A percentile compares a stretch with the other conserved stretches of the same genome.
Evolutionary conservation across 192 early-diverging fungal species (phyloP).

Genomic region (Allomyces javanicus): DNA sequence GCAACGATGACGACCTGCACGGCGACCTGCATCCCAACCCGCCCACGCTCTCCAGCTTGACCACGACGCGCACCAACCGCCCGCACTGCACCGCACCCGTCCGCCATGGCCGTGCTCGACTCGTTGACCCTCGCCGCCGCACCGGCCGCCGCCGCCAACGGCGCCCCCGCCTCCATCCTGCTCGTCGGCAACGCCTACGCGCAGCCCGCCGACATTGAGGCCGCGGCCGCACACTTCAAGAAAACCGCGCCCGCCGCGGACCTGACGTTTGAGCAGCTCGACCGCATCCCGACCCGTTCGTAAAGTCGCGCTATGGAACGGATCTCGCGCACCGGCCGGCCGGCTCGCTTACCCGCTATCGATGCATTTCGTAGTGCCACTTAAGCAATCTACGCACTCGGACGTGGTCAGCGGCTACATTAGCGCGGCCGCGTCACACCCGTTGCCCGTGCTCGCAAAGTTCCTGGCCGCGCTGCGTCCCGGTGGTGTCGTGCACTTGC

Average conservation of each 20-base stretch:
- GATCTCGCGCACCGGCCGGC: conserved; percentile 26
- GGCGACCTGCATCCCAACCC: too few species aligned
- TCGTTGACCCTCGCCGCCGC: too few species aligned
- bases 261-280: conserved; percentile 70
- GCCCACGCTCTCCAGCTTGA: too few species aligned
- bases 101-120: too few species aligned
- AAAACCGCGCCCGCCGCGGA: conserved; percentile 12
- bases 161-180: too few species aligned
- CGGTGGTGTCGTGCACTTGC: conserved; percentile 39
- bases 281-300: conserved; percentile 33
- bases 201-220: too few species aligned
- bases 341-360: conserved; percentile 8
- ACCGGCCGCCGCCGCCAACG: too few species aligned
- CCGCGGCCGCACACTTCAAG: too few species aligned
- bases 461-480: conserved; percentile 45
- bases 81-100: too few species aligned
- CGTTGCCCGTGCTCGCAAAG: conserved; percentile 31
- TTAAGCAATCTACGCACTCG: conserved; percentile 26
- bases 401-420: conserved; percentile 33
- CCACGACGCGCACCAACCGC: too few species aligned
- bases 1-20: too few species aligned
- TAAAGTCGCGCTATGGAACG: not conserved
- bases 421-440: conserved; percentile 41
- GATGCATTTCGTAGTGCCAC: conserved; percentile 8
- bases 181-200: too few species aligned